Conservation (phyloP, 1,284 basidiomycete genomes). For the Papiliotrema laurentii region DNA sequence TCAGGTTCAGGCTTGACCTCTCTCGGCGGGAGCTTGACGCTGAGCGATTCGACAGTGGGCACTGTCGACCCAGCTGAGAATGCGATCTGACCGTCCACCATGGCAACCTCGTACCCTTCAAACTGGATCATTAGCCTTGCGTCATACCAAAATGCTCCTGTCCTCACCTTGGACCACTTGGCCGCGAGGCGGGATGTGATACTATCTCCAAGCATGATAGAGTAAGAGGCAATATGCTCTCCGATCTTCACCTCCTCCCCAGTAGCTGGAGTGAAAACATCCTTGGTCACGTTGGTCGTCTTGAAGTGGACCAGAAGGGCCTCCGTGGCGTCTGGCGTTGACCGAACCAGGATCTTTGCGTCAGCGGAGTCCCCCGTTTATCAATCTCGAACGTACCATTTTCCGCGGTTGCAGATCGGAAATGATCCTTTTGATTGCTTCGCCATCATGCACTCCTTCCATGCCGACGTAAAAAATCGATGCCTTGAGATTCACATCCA, state of each 20-base stretch:
- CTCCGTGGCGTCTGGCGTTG: slow-evolving; percentile 61
- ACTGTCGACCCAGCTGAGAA: slow-evolving; percentile 71
- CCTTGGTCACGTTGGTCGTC: slow-evolving; percentile 78
- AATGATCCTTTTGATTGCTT: slow-evolving; percentile 93
- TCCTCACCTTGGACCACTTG: slow-evolving; percentile 75
- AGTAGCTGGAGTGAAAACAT: slow-evolving; percentile 73
- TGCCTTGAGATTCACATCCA: slow-evolving; percentile 75
- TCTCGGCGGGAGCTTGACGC: slow-evolving; percentile 43
- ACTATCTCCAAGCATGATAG: slow-evolving; percentile 87
- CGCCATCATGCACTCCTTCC: slow-evolving; percentile 92
- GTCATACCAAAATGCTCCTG: neutral
- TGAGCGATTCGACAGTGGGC: slow-evolving; percentile 55
- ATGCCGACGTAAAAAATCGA: slow-evolving; percentile 87
- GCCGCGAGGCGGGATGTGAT: slow-evolving; percentile 61
- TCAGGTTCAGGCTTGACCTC: slow-evolving; percentile 9
- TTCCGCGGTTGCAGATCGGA: slow-evolving; percentile 94
- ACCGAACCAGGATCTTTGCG: slow-evolving; percentile 78
- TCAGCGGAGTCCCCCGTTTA: neutral
- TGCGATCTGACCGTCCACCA: slow-evolving; percentile 77
- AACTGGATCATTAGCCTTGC: slow-evolving; percentile 57
- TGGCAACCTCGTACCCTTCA: slow-evolving; percentile 94
- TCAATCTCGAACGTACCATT: slow-evolving; percentile 57
- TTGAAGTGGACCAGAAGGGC: slow-evolving; percentile 73
- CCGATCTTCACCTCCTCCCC: slow-evolving; percentile 82
- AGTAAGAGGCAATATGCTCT: slow-evolving; percentile 91